phyloP scores from a whole-genome alignment of 164 flowering plant species.

The grape (Vitis vinifera) region ASM3070453v1 NC_081806.1:8120501-8121000 shows the following conservation, averaged over 20 bases:
- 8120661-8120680: too few species aligned
- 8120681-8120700: too few species aligned
- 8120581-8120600: neutral
- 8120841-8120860: conserved; percentile 95
- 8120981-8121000: neutral
- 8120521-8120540: conserved; percentile 60
- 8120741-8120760: too few species aligned
- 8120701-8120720: too few species aligned
- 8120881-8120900: conserved; percentile 46
- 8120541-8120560: conserved; percentile 80
- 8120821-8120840: conserved; percentile 94
- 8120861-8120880: conserved; percentile 86
- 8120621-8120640: too few species aligned
- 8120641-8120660: too few species aligned
- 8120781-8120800: conserved; percentile 81
- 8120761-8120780: too few species aligned
- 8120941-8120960: neutral
- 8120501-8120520: conserved; percentile 75
- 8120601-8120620: too few species aligned
- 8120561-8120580: conserved; percentile 80
- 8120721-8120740: too few species aligned
- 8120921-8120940: too few species aligned
- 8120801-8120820: conserved; percentile 69
- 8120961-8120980: neutral
- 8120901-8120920: conserved; percentile 34